Evolutionary conservation across 1,284 basidiomycete species (phyloP).

Genomic region (Cutaneotrichosporon sp.): DNA sequence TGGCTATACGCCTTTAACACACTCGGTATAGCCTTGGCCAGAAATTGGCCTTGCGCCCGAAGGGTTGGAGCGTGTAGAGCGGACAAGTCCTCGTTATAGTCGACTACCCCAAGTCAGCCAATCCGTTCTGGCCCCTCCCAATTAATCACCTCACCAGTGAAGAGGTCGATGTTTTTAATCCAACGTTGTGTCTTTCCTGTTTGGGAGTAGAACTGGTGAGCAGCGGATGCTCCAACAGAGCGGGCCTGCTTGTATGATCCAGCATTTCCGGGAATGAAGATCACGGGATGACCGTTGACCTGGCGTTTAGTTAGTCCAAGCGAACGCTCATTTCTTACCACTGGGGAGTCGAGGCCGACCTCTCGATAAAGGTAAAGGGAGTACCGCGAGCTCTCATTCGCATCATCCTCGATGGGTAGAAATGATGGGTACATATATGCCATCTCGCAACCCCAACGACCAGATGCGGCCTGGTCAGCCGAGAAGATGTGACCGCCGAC

Average conservation of each 20-base stretch:
- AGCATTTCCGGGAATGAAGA: conserved; percentile 97
- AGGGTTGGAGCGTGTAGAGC: conserved; percentile 91
- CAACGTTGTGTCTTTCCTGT: conserved; percentile 4
- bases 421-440: conserved; percentile 96
- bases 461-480: conserved; percentile 21
- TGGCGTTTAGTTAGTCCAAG: conserved; percentile 28
- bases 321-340: conserved; percentile 51
- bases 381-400: conserved; percentile 60
- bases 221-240: conserved; percentile 86
- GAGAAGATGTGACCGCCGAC: conserved; percentile 10
- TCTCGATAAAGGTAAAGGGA: conserved; percentile 88
- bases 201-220: conserved; percentile 65
- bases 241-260: conserved; percentile 91
- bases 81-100: conserved; percentile 96
- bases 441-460: conserved; percentile 70
- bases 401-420: conserved; percentile 55
- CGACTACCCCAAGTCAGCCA: too few relatives aligned
- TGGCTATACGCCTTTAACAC: conserved; percentile 68
- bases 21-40: conserved; percentile 65
- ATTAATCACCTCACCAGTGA: conserved; percentile 62
- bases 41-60: conserved; percentile 73
- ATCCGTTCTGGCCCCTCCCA: background rate
- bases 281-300: conserved; percentile 66
- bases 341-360: conserved; percentile 67
- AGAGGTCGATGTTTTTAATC: conserved; percentile 66